A percentile compares a stretch with the other conserved stretches of the same genome.
Evolutionary conservation across 176 grass and related monocot species (phyloP).

Genomic region (Luzula sylvatica): DNA sequence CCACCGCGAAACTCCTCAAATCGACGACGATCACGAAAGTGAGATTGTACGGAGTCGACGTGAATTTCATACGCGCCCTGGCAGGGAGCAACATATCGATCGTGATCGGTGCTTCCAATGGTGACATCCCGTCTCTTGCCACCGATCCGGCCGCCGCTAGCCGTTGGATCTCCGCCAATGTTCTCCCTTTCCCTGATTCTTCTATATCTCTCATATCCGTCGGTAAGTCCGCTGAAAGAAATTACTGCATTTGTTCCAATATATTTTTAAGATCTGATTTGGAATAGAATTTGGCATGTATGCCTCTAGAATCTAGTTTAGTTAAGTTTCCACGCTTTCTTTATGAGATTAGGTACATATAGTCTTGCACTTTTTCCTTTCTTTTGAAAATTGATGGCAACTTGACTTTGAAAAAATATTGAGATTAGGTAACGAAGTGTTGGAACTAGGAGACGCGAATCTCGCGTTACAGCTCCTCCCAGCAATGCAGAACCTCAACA

Average conservation of each 20-base stretch:
- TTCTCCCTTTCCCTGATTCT: constrained; percentile 49
- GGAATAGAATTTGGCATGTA: background rate
- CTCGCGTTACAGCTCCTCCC: constrained; percentile 65
- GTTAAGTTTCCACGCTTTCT: background rate
- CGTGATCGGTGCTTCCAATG: constrained; percentile 69
- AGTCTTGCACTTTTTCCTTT: too few relatives aligned
- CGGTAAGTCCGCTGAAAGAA: constrained; percentile 3
- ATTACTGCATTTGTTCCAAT: background rate
- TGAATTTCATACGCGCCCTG: constrained; percentile 56
- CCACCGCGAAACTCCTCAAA: constrained; percentile 52
- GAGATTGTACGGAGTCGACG: constrained; percentile 69
- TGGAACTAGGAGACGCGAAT: constrained; percentile 63
- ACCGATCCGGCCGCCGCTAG: constrained; percentile 57
- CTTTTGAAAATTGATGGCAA: too few relatives aligned
- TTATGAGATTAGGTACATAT: background rate
- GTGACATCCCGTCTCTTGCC: constrained; percentile 79
- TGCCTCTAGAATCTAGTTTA: background rate
- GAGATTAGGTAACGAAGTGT: constrained; percentile 90
- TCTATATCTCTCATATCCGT: constrained; percentile 11
- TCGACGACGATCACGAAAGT: constrained; percentile 69
- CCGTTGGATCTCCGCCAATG: constrained; percentile 66
- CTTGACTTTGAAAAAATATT: too few relatives aligned
- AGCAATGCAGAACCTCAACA: constrained; percentile 75
- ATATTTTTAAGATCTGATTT: background rate
- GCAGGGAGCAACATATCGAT: constrained; percentile 54